Evolutionary conservation across 768 basidiomycete genomes (phyloP), one percentile per base, ranked within the genome.

Genomic region (Lentinula guzmanii): DNA sequence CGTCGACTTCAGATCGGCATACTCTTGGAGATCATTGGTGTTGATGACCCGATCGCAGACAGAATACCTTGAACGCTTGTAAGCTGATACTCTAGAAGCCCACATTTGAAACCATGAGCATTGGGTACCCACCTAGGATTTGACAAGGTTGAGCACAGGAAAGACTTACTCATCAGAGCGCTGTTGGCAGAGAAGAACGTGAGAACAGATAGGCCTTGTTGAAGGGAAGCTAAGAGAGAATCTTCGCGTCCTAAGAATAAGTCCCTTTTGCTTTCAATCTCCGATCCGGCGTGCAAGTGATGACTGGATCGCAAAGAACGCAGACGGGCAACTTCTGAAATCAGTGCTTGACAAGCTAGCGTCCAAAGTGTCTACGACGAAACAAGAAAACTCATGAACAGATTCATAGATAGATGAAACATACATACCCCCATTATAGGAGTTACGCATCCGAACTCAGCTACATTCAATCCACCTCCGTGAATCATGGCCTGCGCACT

Each of bases 361-460:
- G 51, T 15, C 59, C 59, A 60, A 16, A 51, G 51, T 33, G 59
- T 60, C 59, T 60, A 60, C 15, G 16, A 52, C 18, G 18, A 48
- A 13, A 28, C 28, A 28, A n/a, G 7, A 52, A 52, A 16, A 41
- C 18, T 31, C n/a, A 21, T 16, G 39, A 7, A 5, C 16, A 16
- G 18, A 16, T 15, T 7, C 37, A 13, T 33, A 7, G 16, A 60
- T 11, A 51, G 43, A 15, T 24, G n/a, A 60, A 51, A 42, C 39
- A 52, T 8, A 76, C 81, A 70, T 69, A 83, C 82, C n/a, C 78
- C 79, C 76, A 82, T 77, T 28, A 83, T 79, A 13, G 82, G 79
- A 66, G 79, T 81, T 31, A 81, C 69, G 62, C 71, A 70, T 2
- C 76, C 76, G 10, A 79, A 61, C 45, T 76, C 76, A 37, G 71